Base-by-base conservation (phyloP, 179 eudicot genomes). In the Kewa caespitosa region DNA sequence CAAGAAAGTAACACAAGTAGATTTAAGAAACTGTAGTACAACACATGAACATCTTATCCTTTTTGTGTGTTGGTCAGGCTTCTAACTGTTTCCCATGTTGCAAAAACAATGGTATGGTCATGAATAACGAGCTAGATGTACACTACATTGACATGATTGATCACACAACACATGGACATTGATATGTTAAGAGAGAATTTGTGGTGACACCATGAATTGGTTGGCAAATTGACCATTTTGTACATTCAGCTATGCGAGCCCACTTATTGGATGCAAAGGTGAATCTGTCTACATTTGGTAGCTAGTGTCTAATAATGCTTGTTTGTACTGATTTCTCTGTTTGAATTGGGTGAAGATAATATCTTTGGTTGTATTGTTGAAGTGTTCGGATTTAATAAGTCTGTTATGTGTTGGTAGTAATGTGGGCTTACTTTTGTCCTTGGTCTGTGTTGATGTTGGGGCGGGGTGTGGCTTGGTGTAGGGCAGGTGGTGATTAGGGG, bases 141-240 rank as follows among this genome's bases (percentile, higher is more conserved):
- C 98, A 93, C 80, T 96, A 93, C 73, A 93, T 96, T 77, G 99
- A 96, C 84, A 93, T 96, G 98, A 91, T 96, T 64, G 99, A 96
- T 78, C 99, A 96, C 78, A 96, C 99, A 76, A 91, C 99, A 42
- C 81, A 86, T 30, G 99, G 99, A 64, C 99, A 96, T 69, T 81
- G 70, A 61, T 96, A 84, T 73, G 83, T 96, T 30, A 93, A 89
- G 82, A 76, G 87, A 66, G 86, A 88, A 69, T 96, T 96, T 73
- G 94, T 92, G 75, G 86, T 91, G 72, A 88, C 89, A 60, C 99
- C 98, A 9, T 88, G 98, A 88, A 86, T 91, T 70, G 99, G 99
- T 65, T 96, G 99, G 99, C 99, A 96, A 82, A 93, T 93, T 55
- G 99, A 96, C 60, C 99, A 98, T 7, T 96, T 96, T 84, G 99